Evolutionary conservation across 495 filamentous ascomycete genomes (phyloP).

Genomic region (Penicillium steckii): DNA sequence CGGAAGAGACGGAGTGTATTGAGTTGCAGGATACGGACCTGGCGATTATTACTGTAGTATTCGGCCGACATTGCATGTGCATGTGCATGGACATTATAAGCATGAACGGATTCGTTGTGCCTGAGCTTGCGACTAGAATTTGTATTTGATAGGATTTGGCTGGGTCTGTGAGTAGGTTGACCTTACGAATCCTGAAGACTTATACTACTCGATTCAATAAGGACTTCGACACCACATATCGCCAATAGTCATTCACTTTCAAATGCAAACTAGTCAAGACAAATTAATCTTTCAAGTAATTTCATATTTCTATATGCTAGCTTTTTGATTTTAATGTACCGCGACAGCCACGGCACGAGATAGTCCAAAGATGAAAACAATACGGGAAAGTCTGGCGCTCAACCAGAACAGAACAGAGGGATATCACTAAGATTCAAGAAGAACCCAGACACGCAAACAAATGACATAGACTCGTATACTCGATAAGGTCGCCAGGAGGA

Average conservation of each 20-base stretch:
- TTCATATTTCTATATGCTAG: slow-evolving; percentile 26
- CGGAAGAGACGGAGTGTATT: background rate
- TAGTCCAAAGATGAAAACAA: background rate
- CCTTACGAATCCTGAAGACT: no score
- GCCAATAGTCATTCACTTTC: no score
- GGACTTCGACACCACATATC: no score
- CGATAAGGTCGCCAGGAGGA: slow-evolving; percentile 27
- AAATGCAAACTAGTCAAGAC: no score
- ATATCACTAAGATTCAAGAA: slow-evolving; percentile 33
- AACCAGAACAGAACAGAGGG: slow-evolving; percentile 28
- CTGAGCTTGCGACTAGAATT: no score
- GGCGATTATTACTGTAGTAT: background rate
- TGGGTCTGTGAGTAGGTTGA: no score
- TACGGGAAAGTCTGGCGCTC: slow-evolving; percentile 9
- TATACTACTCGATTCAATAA: no score
- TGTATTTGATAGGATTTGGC: no score
- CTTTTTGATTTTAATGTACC: slow-evolving; percentile 16
- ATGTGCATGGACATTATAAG: background rate
- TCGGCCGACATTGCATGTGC: background rate
- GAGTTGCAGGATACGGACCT: background rate
- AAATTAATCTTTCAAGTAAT: background rate
- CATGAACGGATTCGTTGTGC: background rate
- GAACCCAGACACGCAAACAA: slow-evolving; percentile 26
- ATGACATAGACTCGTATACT: slow-evolving; percentile 31
- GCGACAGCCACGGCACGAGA: background rate